Percentiles rank a stretch among this genome's conserved stretches.
Conservation (phyloP, 2,329 filamentous ascomycete species). For the Aspergillus bombycis region DNA sequence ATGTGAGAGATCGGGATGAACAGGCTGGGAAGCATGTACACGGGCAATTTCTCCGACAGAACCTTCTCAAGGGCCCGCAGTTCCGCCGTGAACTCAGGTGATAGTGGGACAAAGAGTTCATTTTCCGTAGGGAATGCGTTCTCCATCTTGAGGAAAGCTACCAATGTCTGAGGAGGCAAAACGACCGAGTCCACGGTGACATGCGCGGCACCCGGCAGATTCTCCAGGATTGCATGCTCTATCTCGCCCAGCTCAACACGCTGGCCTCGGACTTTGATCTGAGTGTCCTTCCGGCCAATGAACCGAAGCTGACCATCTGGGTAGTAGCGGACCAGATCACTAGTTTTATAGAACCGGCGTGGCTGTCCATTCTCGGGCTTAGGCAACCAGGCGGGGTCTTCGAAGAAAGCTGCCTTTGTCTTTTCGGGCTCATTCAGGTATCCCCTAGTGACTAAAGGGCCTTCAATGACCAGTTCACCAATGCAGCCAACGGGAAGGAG, state of each 20-base stretch:
- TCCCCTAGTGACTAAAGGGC: constrained; percentile 1
- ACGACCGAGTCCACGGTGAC: constrained; percentile 5
- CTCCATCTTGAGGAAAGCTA: neutral
- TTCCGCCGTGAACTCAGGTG: neutral
- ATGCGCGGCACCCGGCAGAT: neutral
- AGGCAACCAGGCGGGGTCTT: constrained; percentile 24
- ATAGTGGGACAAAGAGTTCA: neutral
- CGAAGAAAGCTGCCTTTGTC: constrained; percentile 24
- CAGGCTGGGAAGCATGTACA: constrained; percentile 10
- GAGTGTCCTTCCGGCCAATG: constrained; percentile 10
- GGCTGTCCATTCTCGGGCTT: neutral
- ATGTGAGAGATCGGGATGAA: neutral
- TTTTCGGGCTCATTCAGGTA: constrained; percentile 23
- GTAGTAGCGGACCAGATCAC: constrained; percentile 31
- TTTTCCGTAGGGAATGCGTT: neutral
- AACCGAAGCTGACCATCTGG: constrained; percentile 22
- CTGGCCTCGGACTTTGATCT: constrained; percentile 13
- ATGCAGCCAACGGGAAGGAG: constrained; percentile 5
- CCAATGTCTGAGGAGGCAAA: neutral
- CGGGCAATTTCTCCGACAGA: neutral
- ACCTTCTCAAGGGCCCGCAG: neutral
- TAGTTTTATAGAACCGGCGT: constrained; percentile 29
- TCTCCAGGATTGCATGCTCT: constrained; percentile 4
- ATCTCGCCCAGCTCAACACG: constrained; percentile 12
- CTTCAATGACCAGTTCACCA: constrained; percentile 12